A percentile compares a stretch with the other conserved stretches of the same genome.
phyloP scores from a whole-genome alignment of 2,329 filamentous ascomycete species.

The Nigrograna mackinnonii region DNA sequence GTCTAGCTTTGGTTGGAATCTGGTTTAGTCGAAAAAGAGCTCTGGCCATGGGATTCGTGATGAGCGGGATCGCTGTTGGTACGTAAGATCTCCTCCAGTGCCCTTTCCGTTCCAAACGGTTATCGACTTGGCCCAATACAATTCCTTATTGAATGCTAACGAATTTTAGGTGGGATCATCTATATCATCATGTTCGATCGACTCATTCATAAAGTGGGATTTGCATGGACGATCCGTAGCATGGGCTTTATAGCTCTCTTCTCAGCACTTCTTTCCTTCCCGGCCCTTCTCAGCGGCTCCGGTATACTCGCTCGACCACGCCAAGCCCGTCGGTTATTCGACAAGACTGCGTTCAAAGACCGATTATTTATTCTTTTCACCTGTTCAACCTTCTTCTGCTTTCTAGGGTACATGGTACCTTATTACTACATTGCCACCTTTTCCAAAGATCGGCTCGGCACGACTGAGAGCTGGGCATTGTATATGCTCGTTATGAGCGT shows the following conservation, averaged over 20 bases:
- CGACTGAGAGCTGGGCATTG: constrained; percentile 28
- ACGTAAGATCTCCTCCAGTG: constrained; percentile 7
- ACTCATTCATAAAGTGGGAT: constrained; percentile 27
- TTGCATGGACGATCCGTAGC: constrained; percentile 39
- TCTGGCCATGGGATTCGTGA: constrained; percentile 39
- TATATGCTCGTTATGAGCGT: constrained; percentile 38
- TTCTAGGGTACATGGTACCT: constrained; percentile 41
- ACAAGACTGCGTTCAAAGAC: constrained; percentile 35
- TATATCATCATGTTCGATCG: constrained; percentile 42
- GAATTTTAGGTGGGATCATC: constrained; percentile 30
- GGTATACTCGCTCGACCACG: constrained; percentile 26
- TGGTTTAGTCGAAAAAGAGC: constrained; percentile 39
- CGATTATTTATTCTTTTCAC: constrained; percentile 40
- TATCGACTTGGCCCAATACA: too few relatives aligned
- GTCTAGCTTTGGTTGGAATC: constrained; percentile 38
- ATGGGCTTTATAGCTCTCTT: constrained; percentile 39
- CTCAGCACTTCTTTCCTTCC: constrained; percentile 34
- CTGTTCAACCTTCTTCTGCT: constrained; percentile 34
- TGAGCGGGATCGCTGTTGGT: constrained; percentile 44
- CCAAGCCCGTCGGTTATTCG: constrained; percentile 35
- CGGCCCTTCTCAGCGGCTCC: constrained; percentile 37
- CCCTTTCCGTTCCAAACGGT: not conserved
- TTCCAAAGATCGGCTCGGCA: constrained; percentile 31
- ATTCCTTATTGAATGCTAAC: too few relatives aligned
- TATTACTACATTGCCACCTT: constrained; percentile 44